A percentile compares a stretch with the other conserved stretches of the same genome.
Evolutionary conservation across 1,284 basidiomycete genomes (phyloP).

Genomic region (Mycosarcoma mackinlayi): DNA sequence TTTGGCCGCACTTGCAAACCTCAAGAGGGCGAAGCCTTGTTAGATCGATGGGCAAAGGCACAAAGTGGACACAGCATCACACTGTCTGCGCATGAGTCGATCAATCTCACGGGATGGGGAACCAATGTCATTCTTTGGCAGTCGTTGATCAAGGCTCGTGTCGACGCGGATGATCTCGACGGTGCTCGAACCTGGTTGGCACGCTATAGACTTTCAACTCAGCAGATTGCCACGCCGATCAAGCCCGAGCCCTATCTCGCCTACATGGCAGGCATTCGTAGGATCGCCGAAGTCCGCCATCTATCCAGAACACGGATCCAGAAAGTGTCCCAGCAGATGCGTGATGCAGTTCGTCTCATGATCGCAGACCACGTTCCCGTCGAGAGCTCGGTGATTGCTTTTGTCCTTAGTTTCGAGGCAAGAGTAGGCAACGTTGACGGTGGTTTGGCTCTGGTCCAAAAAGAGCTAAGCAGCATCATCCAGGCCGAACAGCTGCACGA

Average conservation of each 20-base stretch:
- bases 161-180: conserved; percentile 14
- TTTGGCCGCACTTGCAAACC: conserved; percentile 19
- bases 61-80: conserved; percentile 1
- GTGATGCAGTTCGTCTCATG: conserved; percentile 16
- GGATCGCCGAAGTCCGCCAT: not conserved
- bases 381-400: conserved; percentile 22
- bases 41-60: conserved; percentile 24
- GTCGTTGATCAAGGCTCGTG: conserved; percentile 23
- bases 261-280: conserved; percentile 29
- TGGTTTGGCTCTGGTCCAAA: conserved; percentile 7
- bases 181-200: conserved; percentile 38
- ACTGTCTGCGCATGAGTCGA: conserved; percentile 1
- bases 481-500: not conserved
- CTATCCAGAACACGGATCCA: not conserved
- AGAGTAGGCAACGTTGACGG: conserved; percentile 17
- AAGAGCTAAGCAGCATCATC: conserved; percentile 11
- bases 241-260: conserved; percentile 26
- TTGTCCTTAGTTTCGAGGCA: conserved; percentile 32
- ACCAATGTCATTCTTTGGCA: conserved; percentile 29
- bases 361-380: conserved; percentile 17
- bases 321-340: conserved; percentile 1
- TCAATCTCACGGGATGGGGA: conserved; percentile 36
- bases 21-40: conserved; percentile 21
- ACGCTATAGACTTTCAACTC: conserved; percentile 17
- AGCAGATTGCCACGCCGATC: not conserved